Conservation (phyloP, 2,329 filamentous ascomycete species). For the Fulvia fulva region DNA sequence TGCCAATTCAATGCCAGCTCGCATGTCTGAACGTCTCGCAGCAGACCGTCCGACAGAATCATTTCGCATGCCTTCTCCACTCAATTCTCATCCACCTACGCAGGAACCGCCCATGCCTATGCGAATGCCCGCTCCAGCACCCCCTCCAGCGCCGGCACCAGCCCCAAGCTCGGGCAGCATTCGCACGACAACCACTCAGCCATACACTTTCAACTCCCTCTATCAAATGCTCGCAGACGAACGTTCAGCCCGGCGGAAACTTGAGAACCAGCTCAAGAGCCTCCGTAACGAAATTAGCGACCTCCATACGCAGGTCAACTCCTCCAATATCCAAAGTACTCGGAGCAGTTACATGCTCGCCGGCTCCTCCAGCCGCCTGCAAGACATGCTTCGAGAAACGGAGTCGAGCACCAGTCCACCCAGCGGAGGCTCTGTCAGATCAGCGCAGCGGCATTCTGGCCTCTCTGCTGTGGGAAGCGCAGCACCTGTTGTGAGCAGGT, state of each 20-base stretch:
- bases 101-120: constrained; percentile 7
- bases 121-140: constrained; percentile 9
- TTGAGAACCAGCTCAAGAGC: constrained; percentile 31
- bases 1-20: background rate
- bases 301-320: constrained; percentile 31
- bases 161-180: background rate
- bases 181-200: constrained; percentile 8
- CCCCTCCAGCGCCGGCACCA: constrained; percentile 9
- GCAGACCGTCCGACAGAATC: constrained; percentile 2
- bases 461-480: constrained; percentile 1
- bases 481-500: constrained; percentile 18
- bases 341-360: constrained; percentile 27
- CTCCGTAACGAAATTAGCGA: constrained; percentile 29
- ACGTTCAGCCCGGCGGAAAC: constrained; percentile 33
- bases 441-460: constrained; percentile 13
- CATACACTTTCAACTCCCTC: constrained; percentile 32
- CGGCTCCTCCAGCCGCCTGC: constrained; percentile 24
- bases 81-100: constrained; percentile 6
- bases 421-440: constrained; percentile 11
- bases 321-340: constrained; percentile 20
- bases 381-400: constrained; percentile 27
- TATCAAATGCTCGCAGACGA: constrained; percentile 38
- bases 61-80: constrained; percentile 6
- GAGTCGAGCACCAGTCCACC: constrained; percentile 16
- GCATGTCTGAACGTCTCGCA: constrained; percentile 4